Evolutionary conservation across 495 filamentous ascomycete species (phyloP), one percentile per base, ranked within the genome.

Genomic region (Penicillium tannophilum): DNA sequence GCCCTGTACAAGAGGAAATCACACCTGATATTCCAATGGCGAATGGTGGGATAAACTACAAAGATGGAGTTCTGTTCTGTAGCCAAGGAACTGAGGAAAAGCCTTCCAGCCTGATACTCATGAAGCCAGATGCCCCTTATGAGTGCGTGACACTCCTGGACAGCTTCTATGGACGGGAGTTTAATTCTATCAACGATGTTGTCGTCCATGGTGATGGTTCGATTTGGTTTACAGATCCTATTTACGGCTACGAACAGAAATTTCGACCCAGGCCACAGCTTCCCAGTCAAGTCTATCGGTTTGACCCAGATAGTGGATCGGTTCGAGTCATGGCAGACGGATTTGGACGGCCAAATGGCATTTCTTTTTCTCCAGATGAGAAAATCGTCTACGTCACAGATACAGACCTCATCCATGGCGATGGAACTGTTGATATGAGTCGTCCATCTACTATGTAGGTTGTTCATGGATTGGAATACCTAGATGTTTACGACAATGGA

Each of bases 161-260:
- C 19, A 47, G 45, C 20, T 23, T 23, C 39, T 43, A 43, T 43
- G 39, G 39, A 4, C 39, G 39, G 17, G 12, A 47, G n/a, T 23
- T 47, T 14, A 23, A 47, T 19, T 42, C 39, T 10, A 42, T 14
- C 39, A 42, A 12, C 39, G 84, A 88, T 65, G 75, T 82, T 0
- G 73, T 77, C 8, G 73, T 87, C 50, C 67, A 71, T 45, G 74
- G 75, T 2, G 85, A 84, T 61, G 78, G 80, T 4, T 75, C 80
- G 16, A 71, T 88, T 28, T 88, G 85, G 74, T 87, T 87, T 58
- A 88, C 84, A 1, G 85, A 88, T 64, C 83, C 84, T 1, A 76
- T 72, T 16, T 88, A 87, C 58, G 85, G 84, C 10, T 75, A 74
- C 50, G 74, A 83, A 35, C 81, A 87, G 59, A 78, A 82, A 10